phyloP scores from a whole-genome alignment of 139 green algal genomes.

The Coelastrella sp. region DNA sequence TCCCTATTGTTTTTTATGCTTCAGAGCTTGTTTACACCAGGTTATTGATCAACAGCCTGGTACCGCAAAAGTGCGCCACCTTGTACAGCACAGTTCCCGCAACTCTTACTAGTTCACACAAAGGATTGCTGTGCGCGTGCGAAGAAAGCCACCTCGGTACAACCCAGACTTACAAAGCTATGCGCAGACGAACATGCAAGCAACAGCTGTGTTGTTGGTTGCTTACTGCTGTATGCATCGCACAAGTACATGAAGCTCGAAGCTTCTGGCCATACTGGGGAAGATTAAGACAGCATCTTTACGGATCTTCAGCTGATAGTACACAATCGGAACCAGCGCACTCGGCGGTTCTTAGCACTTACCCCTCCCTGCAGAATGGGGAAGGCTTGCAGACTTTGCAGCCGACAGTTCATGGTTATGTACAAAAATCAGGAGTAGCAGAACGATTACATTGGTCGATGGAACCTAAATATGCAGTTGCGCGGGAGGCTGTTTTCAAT shows the following conservation, averaged over 20 bases:
- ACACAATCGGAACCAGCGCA: neutral
- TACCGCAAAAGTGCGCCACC: too few species aligned
- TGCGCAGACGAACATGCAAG: too few species aligned
- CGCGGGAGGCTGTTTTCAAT: conserved; percentile 21
- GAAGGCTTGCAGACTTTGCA: neutral
- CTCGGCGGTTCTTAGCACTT: conserved; percentile 8
- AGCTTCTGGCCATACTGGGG: neutral
- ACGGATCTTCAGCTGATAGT: neutral
- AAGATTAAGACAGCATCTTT: neutral
- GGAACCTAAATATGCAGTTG: conserved; percentile 1
- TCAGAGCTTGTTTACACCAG: too few species aligned
- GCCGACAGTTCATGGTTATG: neutral
- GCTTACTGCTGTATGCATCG: neutral
- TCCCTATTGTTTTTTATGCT: too few species aligned
- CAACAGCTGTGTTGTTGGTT: too few species aligned
- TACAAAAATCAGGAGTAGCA: conserved; percentile 33
- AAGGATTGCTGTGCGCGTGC: too few species aligned
- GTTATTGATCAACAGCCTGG: too few species aligned
- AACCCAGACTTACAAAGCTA: too few species aligned
- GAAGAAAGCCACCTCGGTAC: too few species aligned
- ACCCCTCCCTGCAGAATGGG: conserved; percentile 3
- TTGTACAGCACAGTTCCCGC: too few species aligned
- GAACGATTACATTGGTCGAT: conserved; percentile 23
- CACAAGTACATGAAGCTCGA: neutral
- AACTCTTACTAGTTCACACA: too few species aligned